Base-by-base conservation (phyloP, 169 alveolate species). In the Miamiensis avidus region DNA sequence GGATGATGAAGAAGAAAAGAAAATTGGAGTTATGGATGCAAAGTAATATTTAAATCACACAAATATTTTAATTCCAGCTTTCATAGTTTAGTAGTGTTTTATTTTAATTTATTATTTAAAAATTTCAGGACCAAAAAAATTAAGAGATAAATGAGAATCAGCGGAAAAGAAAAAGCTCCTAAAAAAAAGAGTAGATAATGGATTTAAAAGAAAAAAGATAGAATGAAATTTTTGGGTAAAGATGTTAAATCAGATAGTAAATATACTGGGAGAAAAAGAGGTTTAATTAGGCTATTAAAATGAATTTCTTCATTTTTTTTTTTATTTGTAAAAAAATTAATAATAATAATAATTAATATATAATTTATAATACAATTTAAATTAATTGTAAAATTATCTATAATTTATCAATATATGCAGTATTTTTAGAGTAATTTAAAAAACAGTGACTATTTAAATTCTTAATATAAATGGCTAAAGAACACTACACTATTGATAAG, bases 181-280 rank as follows among this genome's bases (percentile, higher is more conserved):
- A 91, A 86, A 33, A 84, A 75, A 75, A 95, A 95, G 82, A 89
- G 94, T 73, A 95, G 85, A 82, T 96, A 95, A 76, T 97, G 98
- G 98, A 97, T 98, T 88, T 79, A 96, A 79, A 95, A 96, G 82
- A 98, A 98, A 94, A 98, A 98, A 92, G 98, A 97, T 65, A 96
- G 98, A 88, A 98, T 98, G 84, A 95, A 98, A 89, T 95, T 88
- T 84, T 92, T 95, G 94, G 99, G 99, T 25, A 91, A 95, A 84
- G 95, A 95, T 33, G 98, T 97, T 26, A 95, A 99, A 79, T 96
- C 98, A 33, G 99, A 98, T 88, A 95, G 99, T 34, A 98, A 97
- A 88, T 98, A 97, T 83, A 97, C 99, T 65, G 99, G 99, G 65
- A 95, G 99, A 88, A 97, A 93, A 84, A 97, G 99, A 91, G 87